phyloP scores from a whole-genome alignment of 176 grass and related monocot genomes.

The Thalia dealbata region DNA sequence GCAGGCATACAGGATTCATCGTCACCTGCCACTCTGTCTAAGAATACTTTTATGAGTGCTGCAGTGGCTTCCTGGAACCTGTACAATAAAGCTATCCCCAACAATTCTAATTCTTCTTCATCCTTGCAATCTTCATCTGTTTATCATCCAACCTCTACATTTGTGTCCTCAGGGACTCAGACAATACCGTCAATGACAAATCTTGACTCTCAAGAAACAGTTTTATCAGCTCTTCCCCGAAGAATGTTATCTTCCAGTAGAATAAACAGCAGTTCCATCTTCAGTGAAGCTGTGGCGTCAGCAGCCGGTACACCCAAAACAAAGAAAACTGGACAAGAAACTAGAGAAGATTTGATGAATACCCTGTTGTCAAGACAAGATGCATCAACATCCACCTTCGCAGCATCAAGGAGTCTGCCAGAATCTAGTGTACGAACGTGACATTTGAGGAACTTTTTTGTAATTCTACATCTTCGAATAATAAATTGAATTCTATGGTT shows the following conservation, averaged over 20 bases:
- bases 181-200: conserved; percentile 15
- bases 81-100: conserved; percentile 60
- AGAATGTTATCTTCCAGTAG: conserved; percentile 37
- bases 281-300: conserved; percentile 75
- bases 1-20: conserved; percentile 50
- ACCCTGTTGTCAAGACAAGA: conserved; percentile 59
- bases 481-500: conserved; percentile 4
- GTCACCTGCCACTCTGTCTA: conserved; percentile 35
- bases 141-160: conserved; percentile 31
- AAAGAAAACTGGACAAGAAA: conserved; percentile 87
- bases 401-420: conserved; percentile 31
- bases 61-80: conserved; percentile 43
- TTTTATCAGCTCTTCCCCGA: not conserved
- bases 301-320: conserved; percentile 71
- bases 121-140: conserved; percentile 32
- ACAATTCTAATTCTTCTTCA: conserved; percentile 38
- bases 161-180: conserved; percentile 36
- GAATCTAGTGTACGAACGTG: conserved; percentile 51
- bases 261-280: conserved; percentile 59
- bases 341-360: conserved; percentile 78
- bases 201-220: conserved; percentile 36
- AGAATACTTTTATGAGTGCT: conserved; percentile 43
- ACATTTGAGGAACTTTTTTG: conserved; percentile 12
- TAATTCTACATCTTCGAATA: not conserved
- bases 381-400: conserved; percentile 27